These are phyloP conservation scores for Calonectria multiphialidica DNA, from an alignment of 2,329 filamentous ascomycete species.

Conservation along the genomic window DNA sequence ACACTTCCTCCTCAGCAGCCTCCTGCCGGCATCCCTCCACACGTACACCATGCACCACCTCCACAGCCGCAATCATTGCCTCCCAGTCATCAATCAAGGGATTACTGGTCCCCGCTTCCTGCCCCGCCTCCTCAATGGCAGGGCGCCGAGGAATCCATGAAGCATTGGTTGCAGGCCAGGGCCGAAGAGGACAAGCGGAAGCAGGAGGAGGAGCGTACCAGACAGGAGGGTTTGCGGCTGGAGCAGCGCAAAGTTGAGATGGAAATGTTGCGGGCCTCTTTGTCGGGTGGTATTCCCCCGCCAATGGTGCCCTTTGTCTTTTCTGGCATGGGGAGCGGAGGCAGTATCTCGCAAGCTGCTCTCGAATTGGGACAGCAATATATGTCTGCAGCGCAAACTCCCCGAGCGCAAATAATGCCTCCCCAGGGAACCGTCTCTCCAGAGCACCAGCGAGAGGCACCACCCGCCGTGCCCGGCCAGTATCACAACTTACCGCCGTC, in stretches of 20 bases:
- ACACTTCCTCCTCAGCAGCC: slow-evolving; percentile 65
- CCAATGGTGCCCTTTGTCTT: slow-evolving; percentile 82
- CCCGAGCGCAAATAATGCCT: slow-evolving; percentile 64
- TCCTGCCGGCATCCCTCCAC: slow-evolving; percentile 43
- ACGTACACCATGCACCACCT: slow-evolving; percentile 47
- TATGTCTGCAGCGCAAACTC: slow-evolving; percentile 63
- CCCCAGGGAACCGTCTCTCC: slow-evolving; percentile 64
- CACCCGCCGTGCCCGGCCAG: slow-evolving; percentile 55
- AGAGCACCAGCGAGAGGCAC: slow-evolving; percentile 66
- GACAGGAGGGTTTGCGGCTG: slow-evolving; percentile 73
- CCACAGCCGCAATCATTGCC: slow-evolving; percentile 42
- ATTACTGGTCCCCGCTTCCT: slow-evolving; percentile 67
- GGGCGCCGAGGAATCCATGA: slow-evolving; percentile 77
- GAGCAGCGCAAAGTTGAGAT: slow-evolving; percentile 81
- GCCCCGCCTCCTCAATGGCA: slow-evolving; percentile 75
- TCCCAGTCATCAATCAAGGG: slow-evolving; percentile 49
- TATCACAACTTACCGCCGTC: slow-evolving; percentile 53
- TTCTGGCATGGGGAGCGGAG: slow-evolving; percentile 74
- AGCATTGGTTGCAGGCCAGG: slow-evolving; percentile 77
- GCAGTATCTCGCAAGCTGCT: slow-evolving; percentile 69
- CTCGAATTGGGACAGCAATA: slow-evolving; percentile 79
- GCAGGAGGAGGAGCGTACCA: slow-evolving; percentile 80
- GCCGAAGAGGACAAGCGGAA: slow-evolving; percentile 79
- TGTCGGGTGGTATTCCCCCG: slow-evolving; percentile 78
- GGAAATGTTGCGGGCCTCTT: slow-evolving; percentile 77